Evolutionary conservation across 805 yeast species (phyloP).

Genomic region (Hanseniaspora hatyaiensis): DNA sequence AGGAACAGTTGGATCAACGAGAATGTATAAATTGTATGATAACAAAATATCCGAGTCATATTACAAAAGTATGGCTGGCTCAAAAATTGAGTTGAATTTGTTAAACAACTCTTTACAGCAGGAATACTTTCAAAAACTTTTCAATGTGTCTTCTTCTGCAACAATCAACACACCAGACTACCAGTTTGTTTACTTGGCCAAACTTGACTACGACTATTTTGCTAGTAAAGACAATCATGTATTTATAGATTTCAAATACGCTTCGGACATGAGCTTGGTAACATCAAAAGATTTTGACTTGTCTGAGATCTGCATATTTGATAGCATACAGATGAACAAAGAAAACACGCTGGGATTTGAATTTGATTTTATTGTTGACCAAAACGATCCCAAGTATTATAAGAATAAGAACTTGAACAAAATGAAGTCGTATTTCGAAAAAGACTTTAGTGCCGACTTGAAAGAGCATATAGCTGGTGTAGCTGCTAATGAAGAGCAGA

Average conservation of each 20-base stretch:
- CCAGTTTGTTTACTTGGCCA: not conserved
- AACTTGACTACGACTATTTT: constrained; percentile 1
- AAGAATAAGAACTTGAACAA: too few species aligned
- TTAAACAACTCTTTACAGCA: not conserved
- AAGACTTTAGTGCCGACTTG: too few species aligned
- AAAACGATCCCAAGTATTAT: too few species aligned
- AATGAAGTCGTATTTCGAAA: too few species aligned
- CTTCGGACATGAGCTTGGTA: not conserved
- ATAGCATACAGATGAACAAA: not conserved
- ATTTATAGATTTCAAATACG: not conserved
- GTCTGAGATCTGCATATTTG: not conserved
- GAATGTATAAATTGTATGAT: constrained; percentile 3
- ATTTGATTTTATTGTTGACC: too few species aligned
- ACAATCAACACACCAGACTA: too few species aligned
- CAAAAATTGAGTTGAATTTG: not conserved
- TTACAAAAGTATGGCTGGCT: not conserved
- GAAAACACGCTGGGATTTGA: not conserved
- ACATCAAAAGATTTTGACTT: not conserved
- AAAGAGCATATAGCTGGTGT: too few species aligned
- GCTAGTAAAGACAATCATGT: not conserved
- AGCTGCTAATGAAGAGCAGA: too few species aligned
- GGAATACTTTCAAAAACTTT: not conserved
- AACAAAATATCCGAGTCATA: not conserved
- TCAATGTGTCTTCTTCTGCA: too few species aligned
- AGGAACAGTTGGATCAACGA: not conserved